Base-by-base conservation (phyloP, 768 basidiomycete species). In the Royoungia palumana region DNA sequence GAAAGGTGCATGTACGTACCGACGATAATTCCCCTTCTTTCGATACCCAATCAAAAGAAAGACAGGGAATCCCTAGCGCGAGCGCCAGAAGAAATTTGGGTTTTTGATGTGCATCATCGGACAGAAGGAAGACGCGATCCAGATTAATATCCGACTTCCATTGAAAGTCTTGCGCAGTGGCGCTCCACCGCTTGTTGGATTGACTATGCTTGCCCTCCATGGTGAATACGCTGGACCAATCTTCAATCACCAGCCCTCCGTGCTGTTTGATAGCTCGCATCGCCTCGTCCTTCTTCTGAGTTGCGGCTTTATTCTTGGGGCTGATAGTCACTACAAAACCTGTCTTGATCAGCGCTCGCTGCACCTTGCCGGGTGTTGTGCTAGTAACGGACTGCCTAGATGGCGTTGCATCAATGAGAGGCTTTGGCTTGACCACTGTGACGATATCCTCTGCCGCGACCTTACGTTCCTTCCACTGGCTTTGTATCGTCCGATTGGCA, bases 1-100 rank as follows among this genome's bases (percentile, higher is more conserved):
- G 32, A 39, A 17, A 28, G 17, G 28, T n/a, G n/a, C 17, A 13
- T 4, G 36, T 2, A 40, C 59, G 28, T 62, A 69, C 67, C 53
- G 50, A 43, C n/a, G 62, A 58, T 10, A 62, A 63, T 72, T 63
- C 50, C 70, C 72, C 43, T 34, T 49, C 48, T 35, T 36, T 55
- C 20, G 46, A 58, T 53, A 63, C 61, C 79, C 83, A 93, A 11
- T 73, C 68, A 6, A 75, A 63, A 2, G 75, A 77, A 21, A 96
- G 59, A 55, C 89, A 93, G 4, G 94, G 94, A 44, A 96, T 82
- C 11, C 93, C 93, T 35, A 93, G 71, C 0, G 89, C 91, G 28
- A 97, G 76, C 6, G 91, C 88, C 4, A 85, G 75, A 45, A 95
- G 72, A 59, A 79, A 92, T 66, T 94, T 94, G 10, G 85, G 79